Base-by-base conservation (phyloP, 768 basidiomycete genomes). In the Naematelia aurantialba region DNA sequence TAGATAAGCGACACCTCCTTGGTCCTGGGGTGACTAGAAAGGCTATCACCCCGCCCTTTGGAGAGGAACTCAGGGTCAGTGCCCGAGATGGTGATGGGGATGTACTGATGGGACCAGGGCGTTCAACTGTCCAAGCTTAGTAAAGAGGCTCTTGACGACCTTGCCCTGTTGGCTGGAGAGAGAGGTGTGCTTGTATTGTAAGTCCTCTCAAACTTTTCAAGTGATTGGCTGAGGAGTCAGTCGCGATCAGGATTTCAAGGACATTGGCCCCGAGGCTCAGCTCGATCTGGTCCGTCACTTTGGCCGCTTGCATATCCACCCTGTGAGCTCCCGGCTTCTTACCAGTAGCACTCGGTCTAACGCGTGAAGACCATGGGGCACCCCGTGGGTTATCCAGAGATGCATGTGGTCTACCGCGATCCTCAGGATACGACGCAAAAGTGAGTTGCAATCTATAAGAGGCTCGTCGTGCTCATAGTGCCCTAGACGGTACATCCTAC, bases 361-460 rank as follows among this genome's bases (percentile, higher is more conserved):
- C n/a, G n/a, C n/a, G 70, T 73, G 1, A 70, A 73, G 19, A 70
- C 72, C 34, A 70, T 75, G 34, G 13, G 58, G 10, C 75, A 77
- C 59, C 76, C 76, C 17, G 74, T 82, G 62, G 83, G 80, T 8
- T 83, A 79, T 65, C 83, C 83, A 39, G 11, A 55, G 47, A 26
- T 56, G 21, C 83, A 84, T 61, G 81, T 84, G 60, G 83, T 84
- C 29, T 84, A 84, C 67, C 79, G 83, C 27, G 82, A 83, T 66
- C 74, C 78, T 1, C 64, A 79, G 25, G 66, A 81, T 58, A 80
- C 83, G 58, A 59, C 52, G 14, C 27, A 27, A 50, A 5, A 50
- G 19, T 5, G 27, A n/a, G n/a, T n/a, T n/a, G n/a, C n/a, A n/a
- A n/a, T n/a, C n/a, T n/a, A n/a, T n/a, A n/a, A n/a, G n/a, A n/a